These are phyloP conservation scores for Oidiodendron maius DNA, from an alignment of 495 filamentous ascomycete species.

Conservation along the genomic window DNA sequence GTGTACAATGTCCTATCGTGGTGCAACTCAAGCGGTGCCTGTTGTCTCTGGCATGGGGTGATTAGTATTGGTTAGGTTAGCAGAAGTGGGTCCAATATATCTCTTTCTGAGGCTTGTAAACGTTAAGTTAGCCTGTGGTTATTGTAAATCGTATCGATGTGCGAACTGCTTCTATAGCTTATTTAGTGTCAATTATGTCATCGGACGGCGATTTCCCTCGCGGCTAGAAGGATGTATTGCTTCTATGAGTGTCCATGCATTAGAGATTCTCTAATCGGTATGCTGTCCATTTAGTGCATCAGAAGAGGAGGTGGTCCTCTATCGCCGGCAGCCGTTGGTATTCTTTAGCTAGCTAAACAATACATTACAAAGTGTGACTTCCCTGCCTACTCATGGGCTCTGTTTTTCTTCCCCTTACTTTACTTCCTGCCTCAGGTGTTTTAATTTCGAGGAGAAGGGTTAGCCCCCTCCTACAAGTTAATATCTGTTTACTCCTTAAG, in stretches of 20 bases:
- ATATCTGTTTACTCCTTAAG: no score
- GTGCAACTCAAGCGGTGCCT: constrained; percentile 2
- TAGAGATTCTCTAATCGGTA: constrained; percentile 25
- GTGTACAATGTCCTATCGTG: constrained; percentile 17
- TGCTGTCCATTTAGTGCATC: neutral
- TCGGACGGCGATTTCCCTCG: constrained; percentile 26
- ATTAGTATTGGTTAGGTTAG: constrained; percentile 11
- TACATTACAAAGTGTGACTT: no score
- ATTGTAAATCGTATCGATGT: constrained; percentile 31
- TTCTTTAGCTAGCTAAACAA: no score
- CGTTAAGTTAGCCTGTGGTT: constrained; percentile 30
- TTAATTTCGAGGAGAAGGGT: no score
- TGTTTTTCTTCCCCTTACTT: no score
- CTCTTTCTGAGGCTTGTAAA: constrained; percentile 6
- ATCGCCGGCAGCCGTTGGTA: constrained; percentile 1
- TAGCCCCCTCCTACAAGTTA: no score
- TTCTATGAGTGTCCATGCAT: constrained; percentile 26
- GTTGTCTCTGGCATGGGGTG: neutral
- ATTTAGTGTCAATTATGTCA: constrained; percentile 28
- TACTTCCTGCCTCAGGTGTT: no score
- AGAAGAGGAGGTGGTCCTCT: constrained; percentile 5
- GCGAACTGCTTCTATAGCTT: constrained; percentile 28
- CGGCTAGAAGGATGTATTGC: constrained; percentile 29
- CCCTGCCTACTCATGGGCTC: no score
- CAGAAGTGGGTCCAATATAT: constrained; percentile 23